These are phyloP conservation scores for Suillus brevipes DNA, from an alignment of 768 basidiomycete species.

Conservation along the genomic window DNA sequence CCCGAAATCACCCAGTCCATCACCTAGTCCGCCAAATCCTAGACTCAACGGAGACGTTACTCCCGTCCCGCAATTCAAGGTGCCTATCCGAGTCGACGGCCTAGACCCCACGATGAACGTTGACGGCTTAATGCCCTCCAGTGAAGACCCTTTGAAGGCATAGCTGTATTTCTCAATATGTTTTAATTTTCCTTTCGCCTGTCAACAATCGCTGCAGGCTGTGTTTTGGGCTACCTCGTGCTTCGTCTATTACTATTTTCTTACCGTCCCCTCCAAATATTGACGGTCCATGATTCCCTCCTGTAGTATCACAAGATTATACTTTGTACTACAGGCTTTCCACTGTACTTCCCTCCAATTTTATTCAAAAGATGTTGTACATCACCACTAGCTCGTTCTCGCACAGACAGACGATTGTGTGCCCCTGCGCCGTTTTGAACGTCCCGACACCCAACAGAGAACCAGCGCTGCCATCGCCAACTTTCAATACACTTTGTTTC, in stretches of 20 bases:
- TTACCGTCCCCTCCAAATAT: constrained; percentile 26
- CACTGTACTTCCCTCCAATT: constrained; percentile 30
- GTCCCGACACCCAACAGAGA: constrained; percentile 76
- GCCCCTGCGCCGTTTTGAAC: constrained; percentile 36
- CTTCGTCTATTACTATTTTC: constrained; percentile 34
- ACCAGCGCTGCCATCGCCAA: constrained; percentile 69
- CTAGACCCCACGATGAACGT: constrained; percentile 52
- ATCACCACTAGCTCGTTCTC: constrained; percentile 75
- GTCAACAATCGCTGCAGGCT: constrained; percentile 12
- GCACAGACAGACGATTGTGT: constrained; percentile 67
- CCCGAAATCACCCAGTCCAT: constrained; percentile 27
- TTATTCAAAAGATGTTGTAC: constrained; percentile 34
- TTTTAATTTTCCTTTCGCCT: constrained; percentile 3
- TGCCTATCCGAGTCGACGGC: constrained; percentile 54
- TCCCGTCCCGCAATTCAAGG: constrained; percentile 49
- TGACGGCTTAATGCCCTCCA: constrained; percentile 66
- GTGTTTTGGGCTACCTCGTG: constrained; percentile 23
- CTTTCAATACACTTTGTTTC: constrained; percentile 78
- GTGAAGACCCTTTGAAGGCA: constrained; percentile 56
- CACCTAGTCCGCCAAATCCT: constrained; percentile 39
- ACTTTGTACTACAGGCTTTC: constrained; percentile 35
- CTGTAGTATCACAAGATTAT: constrained; percentile 37
- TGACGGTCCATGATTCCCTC: constrained; percentile 38
- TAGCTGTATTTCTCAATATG: constrained; percentile 15
- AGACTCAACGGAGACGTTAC: constrained; percentile 48